These are phyloP conservation scores for Mesembryanthemum crystallinum DNA, from an alignment of 148 eudicot genomes.

Conservation along the genomic window DNA sequence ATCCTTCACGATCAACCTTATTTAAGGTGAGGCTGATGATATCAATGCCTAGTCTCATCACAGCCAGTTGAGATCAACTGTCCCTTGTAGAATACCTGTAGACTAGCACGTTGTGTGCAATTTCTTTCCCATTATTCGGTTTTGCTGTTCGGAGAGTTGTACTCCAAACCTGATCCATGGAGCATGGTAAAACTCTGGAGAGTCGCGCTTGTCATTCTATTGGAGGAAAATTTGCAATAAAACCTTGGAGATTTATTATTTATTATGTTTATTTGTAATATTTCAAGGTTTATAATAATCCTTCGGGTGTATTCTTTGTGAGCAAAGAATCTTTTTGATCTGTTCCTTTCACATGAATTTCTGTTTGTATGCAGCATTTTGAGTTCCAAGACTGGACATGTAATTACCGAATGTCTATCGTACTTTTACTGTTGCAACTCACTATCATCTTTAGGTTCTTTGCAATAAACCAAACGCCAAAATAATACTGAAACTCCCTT, in stretches of 20 bases:
- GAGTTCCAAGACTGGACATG: not conserved
- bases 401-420: not conserved
- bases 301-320: conserved; percentile 19
- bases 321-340: conserved; percentile 14
- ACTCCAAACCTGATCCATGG: conserved; percentile 11
- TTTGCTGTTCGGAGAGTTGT: conserved; percentile 17
- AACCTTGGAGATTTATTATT: conserved; percentile 11
- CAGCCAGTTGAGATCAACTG: conserved; percentile 11
- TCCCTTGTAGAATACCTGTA: conserved; percentile 21
- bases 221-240: conserved; percentile 13
- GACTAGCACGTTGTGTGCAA: conserved; percentile 21
- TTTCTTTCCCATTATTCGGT: conserved; percentile 18
- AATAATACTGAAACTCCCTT: too few relatives aligned
- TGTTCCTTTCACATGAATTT: conserved; percentile 6
- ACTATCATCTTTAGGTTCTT: not conserved
- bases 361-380: conserved; percentile 11
- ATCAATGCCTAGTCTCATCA: conserved; percentile 20
- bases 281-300: conserved; percentile 23
- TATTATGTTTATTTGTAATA: conserved; percentile 25
- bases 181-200: not conserved
- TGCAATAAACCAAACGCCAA: not conserved
- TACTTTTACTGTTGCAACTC: not conserved
- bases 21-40: conserved; percentile 28
- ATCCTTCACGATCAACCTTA: conserved; percentile 84
- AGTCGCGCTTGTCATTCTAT: not conserved